These are phyloP conservation scores for Ophiocordyceps camponoti-leonardi DNA, from an alignment of 2,329 filamentous ascomycete genomes.

Conservation along the genomic window DNA sequence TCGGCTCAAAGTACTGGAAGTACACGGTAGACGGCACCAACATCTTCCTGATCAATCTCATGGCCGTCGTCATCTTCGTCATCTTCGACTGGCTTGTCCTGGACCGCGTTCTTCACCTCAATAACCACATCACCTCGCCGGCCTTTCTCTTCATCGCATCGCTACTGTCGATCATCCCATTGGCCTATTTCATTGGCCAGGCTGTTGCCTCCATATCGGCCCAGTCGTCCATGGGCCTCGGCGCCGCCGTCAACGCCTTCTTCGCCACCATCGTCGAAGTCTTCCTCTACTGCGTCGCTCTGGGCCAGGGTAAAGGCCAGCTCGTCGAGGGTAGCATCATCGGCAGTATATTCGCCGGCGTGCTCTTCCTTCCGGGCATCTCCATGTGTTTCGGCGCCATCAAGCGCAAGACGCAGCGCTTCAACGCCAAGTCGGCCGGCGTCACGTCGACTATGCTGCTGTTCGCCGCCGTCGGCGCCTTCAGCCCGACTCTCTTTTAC, in stretches of 20 bases:
- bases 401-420: conserved; percentile 94
- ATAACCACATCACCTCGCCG: conserved; percentile 61
- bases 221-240: conserved; percentile 95
- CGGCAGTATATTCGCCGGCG: conserved; percentile 92
- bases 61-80: conserved; percentile 82
- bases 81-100: conserved; percentile 86
- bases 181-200: conserved; percentile 97
- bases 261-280: conserved; percentile 97
- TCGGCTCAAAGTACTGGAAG: conserved; percentile 94
- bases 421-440: conserved; percentile 90
- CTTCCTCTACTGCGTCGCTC: conserved; percentile 87
- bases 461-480: conserved; percentile 88
- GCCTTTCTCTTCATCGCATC: conserved; percentile 75
- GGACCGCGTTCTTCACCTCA: conserved; percentile 46
- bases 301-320: conserved; percentile 80
- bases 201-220: conserved; percentile 96
- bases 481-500: conserved; percentile 92
- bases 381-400: conserved; percentile 99
- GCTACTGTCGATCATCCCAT: conserved; percentile 80
- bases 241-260: conserved; percentile 93
- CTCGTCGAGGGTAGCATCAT: conserved; percentile 95
- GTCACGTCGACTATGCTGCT: conserved; percentile 96
- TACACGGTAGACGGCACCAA: conserved; percentile 98
- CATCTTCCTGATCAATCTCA: conserved; percentile 95
- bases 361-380: conserved; percentile 81